Conservation (phyloP, 2,329 filamentous ascomycete species). For the Monosporascus sp. region DNA sequence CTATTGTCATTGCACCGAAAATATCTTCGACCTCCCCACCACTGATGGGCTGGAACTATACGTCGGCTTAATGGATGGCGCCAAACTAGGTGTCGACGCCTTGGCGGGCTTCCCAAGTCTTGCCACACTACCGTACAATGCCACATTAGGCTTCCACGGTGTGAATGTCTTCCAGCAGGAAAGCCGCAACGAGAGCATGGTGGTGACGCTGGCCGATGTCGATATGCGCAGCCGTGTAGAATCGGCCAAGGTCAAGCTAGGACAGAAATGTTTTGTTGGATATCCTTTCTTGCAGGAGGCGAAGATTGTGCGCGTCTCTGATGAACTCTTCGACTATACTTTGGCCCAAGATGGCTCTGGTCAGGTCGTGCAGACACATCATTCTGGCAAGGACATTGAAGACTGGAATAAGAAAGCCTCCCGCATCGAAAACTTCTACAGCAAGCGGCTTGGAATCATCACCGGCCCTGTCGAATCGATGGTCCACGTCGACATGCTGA, state of each 20-base stretch:
- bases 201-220: constrained; percentile 75
- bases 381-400: constrained; percentile 70
- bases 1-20: constrained; percentile 87
- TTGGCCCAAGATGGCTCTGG: constrained; percentile 57
- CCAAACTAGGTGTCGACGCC: constrained; percentile 75
- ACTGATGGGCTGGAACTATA: constrained; percentile 86
- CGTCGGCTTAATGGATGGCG: constrained; percentile 77
- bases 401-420: constrained; percentile 81
- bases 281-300: constrained; percentile 96
- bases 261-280: constrained; percentile 81
- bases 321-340: constrained; percentile 87
- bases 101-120: constrained; percentile 90
- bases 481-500: constrained; percentile 89
- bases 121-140: constrained; percentile 78
- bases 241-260: constrained; percentile 72
- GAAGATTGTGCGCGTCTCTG: constrained; percentile 80
- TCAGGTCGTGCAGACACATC: constrained; percentile 63
- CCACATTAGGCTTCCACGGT: constrained; percentile 77
- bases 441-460: constrained; percentile 82
- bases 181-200: constrained; percentile 93
- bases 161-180: constrained; percentile 95
- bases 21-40: constrained; percentile 90
- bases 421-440: constrained; percentile 80
- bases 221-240: constrained; percentile 66
- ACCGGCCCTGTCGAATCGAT: constrained; percentile 84